These are phyloP conservation scores for Acarospora socialis DNA, from an alignment of 2,329 filamentous ascomycete species.

Conservation along the genomic window DNA sequence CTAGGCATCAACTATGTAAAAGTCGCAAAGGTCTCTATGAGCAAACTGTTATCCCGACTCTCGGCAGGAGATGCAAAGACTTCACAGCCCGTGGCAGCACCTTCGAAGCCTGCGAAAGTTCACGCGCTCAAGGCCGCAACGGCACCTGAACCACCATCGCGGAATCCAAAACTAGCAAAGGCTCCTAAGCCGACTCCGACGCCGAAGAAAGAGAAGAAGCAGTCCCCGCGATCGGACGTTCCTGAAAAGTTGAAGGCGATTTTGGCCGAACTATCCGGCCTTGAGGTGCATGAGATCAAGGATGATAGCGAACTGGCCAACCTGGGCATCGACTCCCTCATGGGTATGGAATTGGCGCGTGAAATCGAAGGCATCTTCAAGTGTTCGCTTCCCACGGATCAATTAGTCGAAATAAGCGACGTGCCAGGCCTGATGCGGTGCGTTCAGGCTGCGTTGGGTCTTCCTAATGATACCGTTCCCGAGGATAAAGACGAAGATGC, in stretches of 20 bases:
- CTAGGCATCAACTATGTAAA: slow-evolving; percentile 21
- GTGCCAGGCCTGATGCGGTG: slow-evolving; percentile 19
- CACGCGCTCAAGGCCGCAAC: neutral
- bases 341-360: slow-evolving; percentile 34
- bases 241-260: slow-evolving; percentile 1
- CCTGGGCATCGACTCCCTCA: slow-evolving; percentile 37
- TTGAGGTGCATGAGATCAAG: slow-evolving; percentile 26
- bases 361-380: slow-evolving; percentile 30
- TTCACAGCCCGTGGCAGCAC: slow-evolving; percentile 1
- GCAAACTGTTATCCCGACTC: slow-evolving; percentile 19
- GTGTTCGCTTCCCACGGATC: slow-evolving; percentile 17
- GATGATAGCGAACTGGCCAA: slow-evolving; percentile 26
- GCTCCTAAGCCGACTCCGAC: neutral
- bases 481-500: too few relatives aligned
- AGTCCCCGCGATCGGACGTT: slow-evolving; percentile 2
- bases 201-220: slow-evolving; percentile 4
- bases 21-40: slow-evolving; percentile 19
- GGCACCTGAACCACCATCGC: neutral
- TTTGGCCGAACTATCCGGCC: slow-evolving; percentile 21
- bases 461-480: too few relatives aligned
- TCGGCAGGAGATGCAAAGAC: neutral
- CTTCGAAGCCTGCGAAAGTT: neutral
- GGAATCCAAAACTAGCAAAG: neutral
- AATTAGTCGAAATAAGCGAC: slow-evolving; percentile 21
- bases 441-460: slow-evolving; percentile 12